A percentile compares a stretch with the other conserved stretches of the same genome.
phyloP scores from a whole-genome alignment of 2,329 filamentous ascomycete genomes.

The Didymella pinodella region DNA sequence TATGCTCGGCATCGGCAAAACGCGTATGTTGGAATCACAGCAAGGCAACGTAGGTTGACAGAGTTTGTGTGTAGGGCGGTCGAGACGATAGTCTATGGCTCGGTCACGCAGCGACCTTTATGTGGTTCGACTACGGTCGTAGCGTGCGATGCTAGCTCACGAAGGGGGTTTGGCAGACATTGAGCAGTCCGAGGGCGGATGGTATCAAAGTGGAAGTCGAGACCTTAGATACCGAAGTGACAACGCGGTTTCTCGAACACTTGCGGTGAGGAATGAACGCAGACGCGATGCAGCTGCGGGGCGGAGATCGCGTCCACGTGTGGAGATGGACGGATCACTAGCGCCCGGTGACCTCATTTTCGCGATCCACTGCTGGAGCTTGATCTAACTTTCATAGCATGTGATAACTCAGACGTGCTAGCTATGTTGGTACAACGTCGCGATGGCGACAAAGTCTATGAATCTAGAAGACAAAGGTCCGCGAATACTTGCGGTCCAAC shows the following conservation, averaged over 20 bases:
- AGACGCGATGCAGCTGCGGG: conserved; percentile 22
- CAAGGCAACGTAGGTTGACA: not conserved
- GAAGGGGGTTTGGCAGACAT: conserved; percentile 10
- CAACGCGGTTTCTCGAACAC: not conserved
- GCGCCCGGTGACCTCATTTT: conserved; percentile 16
- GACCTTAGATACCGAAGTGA: not conserved
- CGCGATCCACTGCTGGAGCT: conserved; percentile 17
- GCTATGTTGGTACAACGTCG: conserved; percentile 2
- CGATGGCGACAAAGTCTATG: not conserved
- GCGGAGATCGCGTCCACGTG: conserved; percentile 20
- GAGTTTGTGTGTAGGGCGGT: not conserved
- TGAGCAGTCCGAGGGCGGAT: not conserved
- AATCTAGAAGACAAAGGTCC: conserved; percentile 47
- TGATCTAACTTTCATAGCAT: conserved; percentile 1
- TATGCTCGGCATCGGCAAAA: conserved; percentile 26
- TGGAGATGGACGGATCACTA: conserved; percentile 18
- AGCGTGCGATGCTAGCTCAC: conserved; percentile 20
- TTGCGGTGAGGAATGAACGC: conserved; percentile 13
- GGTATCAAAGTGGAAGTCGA: not conserved
- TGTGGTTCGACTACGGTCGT: conserved; percentile 25
- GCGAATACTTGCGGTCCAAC: conserved; percentile 46
- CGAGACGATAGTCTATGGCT: conserved; percentile 8
- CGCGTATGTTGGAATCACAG: not conserved
- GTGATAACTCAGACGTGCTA: not conserved
- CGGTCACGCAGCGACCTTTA: conserved; percentile 16